A percentile compares a stretch with the other conserved stretches of the same genome.
Evolutionary conservation across 331 rosid genomes (phyloP).

Genomic region (Pyrus hybrid): DNA sequence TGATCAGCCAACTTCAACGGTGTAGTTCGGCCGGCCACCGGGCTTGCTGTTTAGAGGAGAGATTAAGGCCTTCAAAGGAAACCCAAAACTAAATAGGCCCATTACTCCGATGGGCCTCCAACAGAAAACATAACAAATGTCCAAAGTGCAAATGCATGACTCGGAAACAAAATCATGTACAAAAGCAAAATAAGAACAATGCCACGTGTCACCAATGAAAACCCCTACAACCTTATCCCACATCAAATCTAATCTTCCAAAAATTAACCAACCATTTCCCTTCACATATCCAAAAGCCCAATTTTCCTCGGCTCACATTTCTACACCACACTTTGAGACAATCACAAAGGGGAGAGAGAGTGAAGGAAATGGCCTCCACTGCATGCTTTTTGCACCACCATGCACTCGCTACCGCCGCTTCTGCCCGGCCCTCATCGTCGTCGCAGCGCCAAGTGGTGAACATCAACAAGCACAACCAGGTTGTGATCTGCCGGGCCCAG

Average conservation of each 20-base stretch:
- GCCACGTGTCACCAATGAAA: slow-evolving; percentile 57
- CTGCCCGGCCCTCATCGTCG: slow-evolving; percentile 30
- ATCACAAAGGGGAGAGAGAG: neutral
- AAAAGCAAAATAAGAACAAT: neutral
- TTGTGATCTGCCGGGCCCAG: slow-evolving; percentile 67
- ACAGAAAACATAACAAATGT: neutral
- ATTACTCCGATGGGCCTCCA: neutral
- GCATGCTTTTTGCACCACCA: slow-evolving; percentile 81
- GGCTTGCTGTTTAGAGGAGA: too few relatives aligned
- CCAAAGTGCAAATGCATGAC: neutral
- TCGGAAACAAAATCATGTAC: neutral
- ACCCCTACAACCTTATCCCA: slow-evolving; percentile 46
- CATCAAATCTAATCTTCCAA: slow-evolving; percentile 50
- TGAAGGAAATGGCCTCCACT: slow-evolving; percentile 59
- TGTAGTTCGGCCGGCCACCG: too few relatives aligned
- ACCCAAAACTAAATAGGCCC: neutral
- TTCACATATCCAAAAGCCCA: slow-evolving; percentile 28
- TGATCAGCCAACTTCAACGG: too few relatives aligned
- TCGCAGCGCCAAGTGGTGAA: slow-evolving; percentile 46
- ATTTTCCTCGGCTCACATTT: slow-evolving; percentile 12
- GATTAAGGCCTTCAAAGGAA: neutral
- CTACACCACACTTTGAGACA: neutral
- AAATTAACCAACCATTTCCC: slow-evolving; percentile 36
- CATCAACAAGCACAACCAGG: slow-evolving; percentile 41
- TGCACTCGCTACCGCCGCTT: slow-evolving; percentile 47